Conservation (phyloP, 2,329 filamentous ascomycete species). For the Xylaria sp. region DNA sequence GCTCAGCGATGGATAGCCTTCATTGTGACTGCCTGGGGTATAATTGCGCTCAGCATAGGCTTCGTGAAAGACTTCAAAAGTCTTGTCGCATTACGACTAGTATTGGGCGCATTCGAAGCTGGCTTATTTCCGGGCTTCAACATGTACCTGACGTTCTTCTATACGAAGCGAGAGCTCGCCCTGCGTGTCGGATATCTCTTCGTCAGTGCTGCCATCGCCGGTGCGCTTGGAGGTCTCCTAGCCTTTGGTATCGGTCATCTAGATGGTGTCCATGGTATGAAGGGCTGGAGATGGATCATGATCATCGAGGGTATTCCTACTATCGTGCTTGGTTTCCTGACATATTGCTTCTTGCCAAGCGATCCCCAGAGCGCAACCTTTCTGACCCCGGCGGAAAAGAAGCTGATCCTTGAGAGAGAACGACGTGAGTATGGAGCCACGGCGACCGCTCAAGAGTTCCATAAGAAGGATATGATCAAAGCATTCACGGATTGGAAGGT, state of each 20-base stretch:
- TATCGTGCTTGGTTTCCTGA: constrained; percentile 49
- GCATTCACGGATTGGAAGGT: constrained; percentile 72
- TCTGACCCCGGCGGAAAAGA: constrained; percentile 51
- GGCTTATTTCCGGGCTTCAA: constrained; percentile 29
- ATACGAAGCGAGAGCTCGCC: constrained; percentile 67
- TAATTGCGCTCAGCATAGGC: constrained; percentile 65
- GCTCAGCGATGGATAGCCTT: constrained; percentile 60
- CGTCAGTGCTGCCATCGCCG: constrained; percentile 63
- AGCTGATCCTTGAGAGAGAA: constrained; percentile 40
- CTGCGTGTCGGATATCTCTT: constrained; percentile 70
- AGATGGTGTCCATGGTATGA: constrained; percentile 58
- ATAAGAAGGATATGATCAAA: constrained; percentile 57
- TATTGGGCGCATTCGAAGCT: constrained; percentile 55
- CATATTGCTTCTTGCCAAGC: constrained; percentile 56
- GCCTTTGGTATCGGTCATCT: constrained; percentile 70
- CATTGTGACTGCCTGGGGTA: constrained; percentile 60
- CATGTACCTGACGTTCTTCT: constrained; percentile 62
- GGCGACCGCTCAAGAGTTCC: constrained; percentile 41
- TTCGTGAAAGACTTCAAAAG: constrained; percentile 60
- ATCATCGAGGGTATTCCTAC: constrained; percentile 47
- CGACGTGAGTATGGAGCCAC: constrained; percentile 44
- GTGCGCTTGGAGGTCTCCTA: constrained; percentile 65
- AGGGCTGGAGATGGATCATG: constrained; percentile 70
- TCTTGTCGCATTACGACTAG: constrained; percentile 61
- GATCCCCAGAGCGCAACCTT: constrained; percentile 57